Evolutionary conservation across 495 filamentous ascomycete species (phyloP).

Genomic region (Choiromyces venosus): DNA sequence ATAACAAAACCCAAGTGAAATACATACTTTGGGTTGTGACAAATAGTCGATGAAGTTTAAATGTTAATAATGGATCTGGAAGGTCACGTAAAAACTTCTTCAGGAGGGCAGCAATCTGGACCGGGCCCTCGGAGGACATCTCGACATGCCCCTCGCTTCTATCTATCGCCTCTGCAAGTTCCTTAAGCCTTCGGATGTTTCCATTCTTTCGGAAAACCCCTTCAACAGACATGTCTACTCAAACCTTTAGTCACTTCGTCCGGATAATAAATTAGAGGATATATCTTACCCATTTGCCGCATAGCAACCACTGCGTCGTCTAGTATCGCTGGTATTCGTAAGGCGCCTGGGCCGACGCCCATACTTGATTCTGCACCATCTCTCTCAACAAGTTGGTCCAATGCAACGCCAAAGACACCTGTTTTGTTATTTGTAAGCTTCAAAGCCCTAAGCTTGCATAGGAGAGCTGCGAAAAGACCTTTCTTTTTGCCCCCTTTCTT

Average conservation of each 20-base stretch:
- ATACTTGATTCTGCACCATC: slow-evolving; percentile 94
- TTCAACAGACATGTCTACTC: slow-evolving; percentile 84
- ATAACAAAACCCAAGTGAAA: background rate
- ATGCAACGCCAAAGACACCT: slow-evolving; percentile 72
- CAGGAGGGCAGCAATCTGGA: slow-evolving; percentile 88
- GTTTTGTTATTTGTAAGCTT: slow-evolving; percentile 41
- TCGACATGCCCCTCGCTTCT: slow-evolving; percentile 72
- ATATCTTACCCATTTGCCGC: slow-evolving; percentile 66
- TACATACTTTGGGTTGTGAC: slow-evolving; percentile 76
- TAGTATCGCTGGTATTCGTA: slow-evolving; percentile 81
- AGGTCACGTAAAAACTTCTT: slow-evolving; percentile 95
- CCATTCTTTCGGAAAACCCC: slow-evolving; percentile 99
- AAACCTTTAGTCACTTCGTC: slow-evolving; percentile 2
- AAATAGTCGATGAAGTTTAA: slow-evolving; percentile 88
- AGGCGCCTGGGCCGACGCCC: slow-evolving; percentile 83
- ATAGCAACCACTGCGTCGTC: slow-evolving; percentile 90
- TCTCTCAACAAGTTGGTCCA: slow-evolving; percentile 81
- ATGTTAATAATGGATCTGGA: slow-evolving; percentile 88
- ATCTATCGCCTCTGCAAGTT: slow-evolving; percentile 77
- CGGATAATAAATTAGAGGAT: slow-evolving; percentile 14
- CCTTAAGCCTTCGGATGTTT: slow-evolving; percentile 84
- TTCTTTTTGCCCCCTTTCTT: slow-evolving; percentile 81
- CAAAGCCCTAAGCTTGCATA: slow-evolving; percentile 29
- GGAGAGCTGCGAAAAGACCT: slow-evolving; percentile 48
- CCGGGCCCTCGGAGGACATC: slow-evolving; percentile 73